These are phyloP conservation scores for Geotrichum candidum DNA, from an alignment of 1,139 yeast species.

Conservation along the genomic window DNA sequence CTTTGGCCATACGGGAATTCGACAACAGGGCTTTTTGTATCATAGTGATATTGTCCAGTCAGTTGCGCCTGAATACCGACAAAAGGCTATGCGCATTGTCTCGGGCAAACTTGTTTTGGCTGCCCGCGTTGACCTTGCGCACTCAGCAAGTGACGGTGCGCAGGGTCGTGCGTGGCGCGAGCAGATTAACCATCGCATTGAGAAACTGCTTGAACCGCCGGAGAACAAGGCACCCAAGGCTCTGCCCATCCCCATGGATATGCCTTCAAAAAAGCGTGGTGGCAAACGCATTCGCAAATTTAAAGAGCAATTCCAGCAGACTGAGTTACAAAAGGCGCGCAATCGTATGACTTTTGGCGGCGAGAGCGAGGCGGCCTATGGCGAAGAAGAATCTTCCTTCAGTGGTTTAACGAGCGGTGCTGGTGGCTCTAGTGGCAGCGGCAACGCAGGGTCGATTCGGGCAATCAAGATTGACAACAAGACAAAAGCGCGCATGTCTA, in stretches of 20 bases:
- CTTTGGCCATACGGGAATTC: slow-evolving; percentile 41
- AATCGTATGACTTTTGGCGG: slow-evolving; percentile 81
- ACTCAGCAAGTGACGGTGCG: slow-evolving; percentile 42
- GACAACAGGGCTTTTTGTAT: slow-evolving; percentile 57
- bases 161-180: slow-evolving; percentile 53
- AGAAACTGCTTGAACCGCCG: slow-evolving; percentile 74
- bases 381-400: slow-evolving; percentile 60
- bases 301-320: slow-evolving; percentile 73
- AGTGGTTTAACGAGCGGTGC: slow-evolving; percentile 60
- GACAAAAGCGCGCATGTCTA: slow-evolving; percentile 34
- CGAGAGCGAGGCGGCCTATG: slow-evolving; percentile 51
- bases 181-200: slow-evolving; percentile 60
- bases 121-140: slow-evolving; percentile 67
- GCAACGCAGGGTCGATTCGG: slow-evolving; percentile 31
- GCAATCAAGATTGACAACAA: slow-evolving; percentile 35
- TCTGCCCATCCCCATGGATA: slow-evolving; percentile 75
- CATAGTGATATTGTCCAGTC: slow-evolving; percentile 35
- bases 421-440: slow-evolving; percentile 38
- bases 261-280: slow-evolving; percentile 75
- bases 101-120: slow-evolving; percentile 79
- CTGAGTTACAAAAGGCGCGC: slow-evolving; percentile 77
- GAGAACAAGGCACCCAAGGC: slow-evolving; percentile 65
- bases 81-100: slow-evolving; percentile 70
- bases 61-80: slow-evolving; percentile 53
- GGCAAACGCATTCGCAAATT: slow-evolving; percentile 75